These are phyloP conservation scores for Naganishia kalamii DNA, from an alignment of 768 basidiomycete species.

Conservation along the genomic window DNA sequence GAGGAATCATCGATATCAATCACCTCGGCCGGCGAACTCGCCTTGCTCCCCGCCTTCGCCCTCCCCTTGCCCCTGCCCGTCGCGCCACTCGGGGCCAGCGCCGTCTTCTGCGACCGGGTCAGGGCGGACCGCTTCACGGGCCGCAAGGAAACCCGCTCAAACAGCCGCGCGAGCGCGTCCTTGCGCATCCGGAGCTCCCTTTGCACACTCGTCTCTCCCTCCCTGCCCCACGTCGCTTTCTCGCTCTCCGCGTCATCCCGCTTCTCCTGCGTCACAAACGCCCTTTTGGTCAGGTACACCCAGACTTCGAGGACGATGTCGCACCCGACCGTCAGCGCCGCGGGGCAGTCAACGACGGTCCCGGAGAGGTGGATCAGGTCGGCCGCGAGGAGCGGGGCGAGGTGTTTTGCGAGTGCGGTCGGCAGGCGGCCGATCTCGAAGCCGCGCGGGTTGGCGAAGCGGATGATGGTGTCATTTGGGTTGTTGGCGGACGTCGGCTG, in stretches of 20 bases:
- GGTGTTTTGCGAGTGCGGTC: conserved; percentile 16
- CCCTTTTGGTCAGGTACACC: conserved; percentile 62
- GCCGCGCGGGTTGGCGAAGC: conserved; percentile 30
- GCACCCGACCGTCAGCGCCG: conserved; percentile 63
- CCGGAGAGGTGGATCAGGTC: conserved; percentile 59
- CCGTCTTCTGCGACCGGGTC: conserved; percentile 41
- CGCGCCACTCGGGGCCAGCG: conserved; percentile 43
- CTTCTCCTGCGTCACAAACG: conserved; percentile 51
- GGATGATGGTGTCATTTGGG: conserved; percentile 40
- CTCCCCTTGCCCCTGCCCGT: conserved; percentile 21
- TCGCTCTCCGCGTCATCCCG: conserved; percentile 27
- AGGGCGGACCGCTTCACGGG: conserved; percentile 50
- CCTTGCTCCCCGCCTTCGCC: conserved; percentile 44
- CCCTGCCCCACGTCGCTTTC: conserved; percentile 56
- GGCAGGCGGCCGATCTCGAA: conserved; percentile 25
- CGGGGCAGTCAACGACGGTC: conserved; percentile 72
- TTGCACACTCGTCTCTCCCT: conserved; percentile 72
- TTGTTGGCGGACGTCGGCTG: conserved; percentile 31
- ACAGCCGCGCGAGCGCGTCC: conserved; percentile 63
- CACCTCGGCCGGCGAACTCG: conserved; percentile 44
- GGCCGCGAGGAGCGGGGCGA: conserved; percentile 43
- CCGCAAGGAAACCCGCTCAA: conserved; percentile 59
- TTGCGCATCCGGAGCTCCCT: conserved; percentile 74
- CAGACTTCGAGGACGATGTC: conserved; percentile 71
- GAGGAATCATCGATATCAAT: conserved; percentile 31